These are phyloP conservation scores for Penicillium sp. DNA, from an alignment of 2,329 filamentous ascomycete genomes.

Conservation along the genomic window DNA sequence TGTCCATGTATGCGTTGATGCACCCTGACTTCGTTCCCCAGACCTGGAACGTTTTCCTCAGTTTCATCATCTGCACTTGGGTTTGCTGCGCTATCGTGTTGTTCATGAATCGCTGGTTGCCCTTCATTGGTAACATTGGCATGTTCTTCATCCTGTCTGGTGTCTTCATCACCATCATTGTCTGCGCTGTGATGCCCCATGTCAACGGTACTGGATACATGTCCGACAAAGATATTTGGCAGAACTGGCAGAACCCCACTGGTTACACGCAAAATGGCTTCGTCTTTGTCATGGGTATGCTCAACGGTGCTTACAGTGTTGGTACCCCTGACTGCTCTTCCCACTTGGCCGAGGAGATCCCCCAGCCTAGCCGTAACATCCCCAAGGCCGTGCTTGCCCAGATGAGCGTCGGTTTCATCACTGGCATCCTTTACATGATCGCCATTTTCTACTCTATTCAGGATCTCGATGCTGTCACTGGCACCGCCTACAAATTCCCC, in stretches of 20 bases:
- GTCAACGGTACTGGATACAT: constrained; percentile 52
- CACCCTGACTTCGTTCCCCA: constrained; percentile 59
- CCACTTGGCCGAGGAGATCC: constrained; percentile 71
- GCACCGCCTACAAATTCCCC: constrained; percentile 49
- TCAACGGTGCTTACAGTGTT: constrained; percentile 73
- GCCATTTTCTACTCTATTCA: constrained; percentile 59
- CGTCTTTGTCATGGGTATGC: constrained; percentile 69
- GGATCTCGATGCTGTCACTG: constrained; percentile 38
- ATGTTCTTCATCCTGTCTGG: constrained; percentile 63
- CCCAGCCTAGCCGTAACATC: constrained; percentile 52
- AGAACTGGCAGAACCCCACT: constrained; percentile 58
- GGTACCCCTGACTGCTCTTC: constrained; percentile 70
- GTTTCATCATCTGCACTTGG: constrained; percentile 64
- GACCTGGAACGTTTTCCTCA: constrained; percentile 66
- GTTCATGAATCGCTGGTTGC: constrained; percentile 60
- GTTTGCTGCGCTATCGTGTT: constrained; percentile 59
- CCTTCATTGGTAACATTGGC: constrained; percentile 61
- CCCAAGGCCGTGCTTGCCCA: constrained; percentile 59
- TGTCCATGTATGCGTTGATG: constrained; percentile 67
- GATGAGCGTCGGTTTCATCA: constrained; percentile 54
- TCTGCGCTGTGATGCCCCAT: constrained; percentile 61
- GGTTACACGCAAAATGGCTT: constrained; percentile 59
- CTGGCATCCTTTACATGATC: constrained; percentile 57
- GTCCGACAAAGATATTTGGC: constrained; percentile 61
- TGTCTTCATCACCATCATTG: constrained; percentile 60